Evolutionary conservation across 2,329 filamentous ascomycete species (phyloP), one percentile per base, ranked within the genome.

Genomic region (Aspergillus fischeri): DNA sequence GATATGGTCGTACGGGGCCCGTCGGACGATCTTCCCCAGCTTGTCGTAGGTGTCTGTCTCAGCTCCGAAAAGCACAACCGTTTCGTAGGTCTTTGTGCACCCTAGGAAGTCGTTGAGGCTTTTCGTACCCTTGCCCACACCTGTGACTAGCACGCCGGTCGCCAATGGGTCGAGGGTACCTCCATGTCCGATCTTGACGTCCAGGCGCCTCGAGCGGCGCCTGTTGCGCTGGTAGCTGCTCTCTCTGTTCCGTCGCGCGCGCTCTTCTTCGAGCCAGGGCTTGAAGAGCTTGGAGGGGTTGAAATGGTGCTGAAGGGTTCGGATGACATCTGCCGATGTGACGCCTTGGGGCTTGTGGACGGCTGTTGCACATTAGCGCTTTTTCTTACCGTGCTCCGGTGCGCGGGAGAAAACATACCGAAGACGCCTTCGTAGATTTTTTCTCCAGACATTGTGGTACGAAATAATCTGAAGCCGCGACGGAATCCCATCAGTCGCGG

Each of bases 101-200:
- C 85, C 82, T 48, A 97, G 81, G 72, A 97, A 97, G 38, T 85
- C 80, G 44, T 84, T 79, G 1, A 99, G 82, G 14, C 83, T 79
- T 75, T 97, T 99, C 55, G 94, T 99, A 42, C 91, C 94, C 58
- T 83, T 86, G 38, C 93, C 94, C 53, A 97, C 82, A 55, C 93
- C 94, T 6, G 94, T 81, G 61, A 97, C 92, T 51, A 99, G 83
- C 25, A 99, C 90, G 49, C 94, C 94, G 1, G 92, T 96, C 8
- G 94, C 94, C 67, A 97, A 83, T 27, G 94, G 94, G 70, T 99
- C 94, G 20, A 99, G 83, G 1, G 94, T 99, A 47, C 94, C 94
- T 59, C 94, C 94, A 77, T 99, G 94, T 35, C 94, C 94, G 69
- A 97, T 90, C 80, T 97, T 99, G 65, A 97, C 88, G 60, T 90